Conservation (phyloP, 169 alveolate species). For the Plasmodium vinckei region DNA sequence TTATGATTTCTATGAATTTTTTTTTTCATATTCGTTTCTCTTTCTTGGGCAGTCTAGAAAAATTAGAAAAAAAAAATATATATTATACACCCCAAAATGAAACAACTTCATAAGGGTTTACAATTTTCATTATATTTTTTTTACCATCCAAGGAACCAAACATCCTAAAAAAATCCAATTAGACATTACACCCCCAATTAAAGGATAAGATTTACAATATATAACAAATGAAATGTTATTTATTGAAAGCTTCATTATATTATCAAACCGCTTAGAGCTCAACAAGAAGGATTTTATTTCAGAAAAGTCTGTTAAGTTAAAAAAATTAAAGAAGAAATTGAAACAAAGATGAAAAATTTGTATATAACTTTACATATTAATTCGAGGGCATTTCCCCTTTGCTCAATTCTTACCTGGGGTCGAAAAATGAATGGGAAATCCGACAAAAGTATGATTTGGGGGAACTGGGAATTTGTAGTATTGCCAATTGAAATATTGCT, state of each 20-base stretch:
- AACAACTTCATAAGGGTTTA: too few relatives aligned
- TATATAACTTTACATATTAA: too few relatives aligned
- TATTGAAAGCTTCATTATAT: slow-evolving; percentile 84
- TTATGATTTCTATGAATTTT: slow-evolving; percentile 29
- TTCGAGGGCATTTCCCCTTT: not conserved
- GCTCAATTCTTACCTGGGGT: slow-evolving; percentile 64
- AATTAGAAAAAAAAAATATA: slow-evolving; percentile 25
- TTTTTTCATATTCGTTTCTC: slow-evolving; percentile 65
- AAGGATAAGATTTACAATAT: slow-evolving; percentile 83
- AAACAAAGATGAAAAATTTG: too few relatives aligned
- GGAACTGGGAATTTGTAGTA: slow-evolving; percentile 86
- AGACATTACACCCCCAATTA: slow-evolving; percentile 84
- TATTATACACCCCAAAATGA: not conserved
- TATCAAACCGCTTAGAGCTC: slow-evolving; percentile 83
- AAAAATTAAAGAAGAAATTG: not conserved
- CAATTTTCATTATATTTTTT: not conserved
- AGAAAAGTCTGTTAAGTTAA: slow-evolving; percentile 79
- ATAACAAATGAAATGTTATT: slow-evolving; percentile 83
- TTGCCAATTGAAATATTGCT: slow-evolving; percentile 88
- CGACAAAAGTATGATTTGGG: slow-evolving; percentile 88
- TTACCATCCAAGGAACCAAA: slow-evolving; percentile 77
- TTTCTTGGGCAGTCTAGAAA: slow-evolving; percentile 64
- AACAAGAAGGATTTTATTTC: slow-evolving; percentile 85
- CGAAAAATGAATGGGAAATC: slow-evolving; percentile 90
- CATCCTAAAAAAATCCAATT: slow-evolving; percentile 85